Percentiles rank a stretch among this genome's conserved stretches.
Conservation (phyloP, 106 monocot genomes). For the Acorus calamus region DNA sequence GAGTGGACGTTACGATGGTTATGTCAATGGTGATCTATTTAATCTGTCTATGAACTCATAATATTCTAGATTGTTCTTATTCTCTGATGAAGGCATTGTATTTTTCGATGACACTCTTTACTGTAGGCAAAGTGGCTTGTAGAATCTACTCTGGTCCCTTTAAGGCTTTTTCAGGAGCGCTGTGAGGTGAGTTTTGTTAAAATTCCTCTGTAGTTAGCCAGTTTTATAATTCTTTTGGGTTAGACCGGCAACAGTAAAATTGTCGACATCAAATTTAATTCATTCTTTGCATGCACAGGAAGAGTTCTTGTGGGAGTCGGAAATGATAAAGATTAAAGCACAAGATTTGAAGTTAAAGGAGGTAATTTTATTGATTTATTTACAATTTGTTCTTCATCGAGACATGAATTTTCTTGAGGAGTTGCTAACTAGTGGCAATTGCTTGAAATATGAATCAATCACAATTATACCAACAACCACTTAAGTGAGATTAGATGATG, state of each 20-base stretch:
- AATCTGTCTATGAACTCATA: too few species aligned
- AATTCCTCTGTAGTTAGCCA: too few species aligned
- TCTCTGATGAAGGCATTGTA: background rate
- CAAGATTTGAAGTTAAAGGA: slow-evolving; percentile 93
- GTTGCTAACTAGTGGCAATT: too few species aligned
- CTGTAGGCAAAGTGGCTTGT: slow-evolving; percentile 75
- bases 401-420: too few species aligned
- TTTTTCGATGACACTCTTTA: background rate
- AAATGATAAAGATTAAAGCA: slow-evolving; percentile 68
- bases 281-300: slow-evolving; percentile 31
- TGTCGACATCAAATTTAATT: background rate
- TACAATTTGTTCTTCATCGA: background rate
- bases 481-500: too few species aligned
- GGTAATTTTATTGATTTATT: slow-evolving; percentile 26
- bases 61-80: too few species aligned
- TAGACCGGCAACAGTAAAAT: too few species aligned
- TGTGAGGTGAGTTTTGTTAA: slow-evolving; percentile 55
- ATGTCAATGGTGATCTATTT: too few species aligned
- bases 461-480: too few species aligned
- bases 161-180: slow-evolving; percentile 85
- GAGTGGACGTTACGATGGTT: too few species aligned
- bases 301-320: slow-evolving; percentile 92
- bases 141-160: slow-evolving; percentile 54
- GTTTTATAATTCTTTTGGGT: too few species aligned
- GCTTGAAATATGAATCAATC: too few species aligned